Percentiles rank a stretch among this genome's conserved stretches.
phyloP scores from a whole-genome alignment of 202 grass and related monocot genomes.

The Setaria italica region DNA sequence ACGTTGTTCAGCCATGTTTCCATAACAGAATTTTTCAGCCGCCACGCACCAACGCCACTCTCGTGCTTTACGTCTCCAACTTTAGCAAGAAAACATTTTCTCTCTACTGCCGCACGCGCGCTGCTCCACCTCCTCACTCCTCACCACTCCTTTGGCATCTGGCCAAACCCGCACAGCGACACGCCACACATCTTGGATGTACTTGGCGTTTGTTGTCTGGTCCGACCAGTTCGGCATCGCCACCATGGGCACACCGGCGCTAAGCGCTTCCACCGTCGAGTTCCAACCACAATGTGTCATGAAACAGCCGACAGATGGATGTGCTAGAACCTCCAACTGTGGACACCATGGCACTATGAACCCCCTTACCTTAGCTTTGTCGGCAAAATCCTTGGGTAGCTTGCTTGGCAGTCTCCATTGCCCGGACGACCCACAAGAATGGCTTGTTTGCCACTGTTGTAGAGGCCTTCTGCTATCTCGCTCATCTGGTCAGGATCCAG shows the following conservation, averaged over 20 bases:
- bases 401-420: slow-evolving; percentile 62
- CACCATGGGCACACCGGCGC: slow-evolving; percentile 70
- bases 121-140: slow-evolving; percentile 58
- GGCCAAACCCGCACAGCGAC: slow-evolving; percentile 50
- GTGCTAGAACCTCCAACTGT: slow-evolving; percentile 67
- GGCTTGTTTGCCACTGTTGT: slow-evolving; percentile 33
- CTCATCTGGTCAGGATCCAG: slow-evolving; percentile 45
- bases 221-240: slow-evolving; percentile 76
- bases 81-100: background rate
- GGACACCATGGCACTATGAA: slow-evolving; percentile 60
- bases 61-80: too few relatives aligned
- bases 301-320: slow-evolving; percentile 61
- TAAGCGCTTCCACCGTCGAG: slow-evolving; percentile 73
- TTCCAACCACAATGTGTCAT: slow-evolving; percentile 83
- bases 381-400: slow-evolving; percentile 39
- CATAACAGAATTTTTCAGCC: too few relatives aligned
- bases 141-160: slow-evolving; percentile 20
- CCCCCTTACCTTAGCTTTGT: slow-evolving; percentile 27
- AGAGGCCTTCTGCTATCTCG: slow-evolving; percentile 59
- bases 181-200: slow-evolving; percentile 61
- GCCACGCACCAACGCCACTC: too few relatives aligned
- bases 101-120: slow-evolving; percentile 54
- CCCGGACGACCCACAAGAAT: slow-evolving; percentile 69
- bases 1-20: too few relatives aligned
- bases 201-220: slow-evolving; percentile 71